phyloP scores from a whole-genome alignment of 768 basidiomycete species.

The Heimioporus sp. region DNA sequence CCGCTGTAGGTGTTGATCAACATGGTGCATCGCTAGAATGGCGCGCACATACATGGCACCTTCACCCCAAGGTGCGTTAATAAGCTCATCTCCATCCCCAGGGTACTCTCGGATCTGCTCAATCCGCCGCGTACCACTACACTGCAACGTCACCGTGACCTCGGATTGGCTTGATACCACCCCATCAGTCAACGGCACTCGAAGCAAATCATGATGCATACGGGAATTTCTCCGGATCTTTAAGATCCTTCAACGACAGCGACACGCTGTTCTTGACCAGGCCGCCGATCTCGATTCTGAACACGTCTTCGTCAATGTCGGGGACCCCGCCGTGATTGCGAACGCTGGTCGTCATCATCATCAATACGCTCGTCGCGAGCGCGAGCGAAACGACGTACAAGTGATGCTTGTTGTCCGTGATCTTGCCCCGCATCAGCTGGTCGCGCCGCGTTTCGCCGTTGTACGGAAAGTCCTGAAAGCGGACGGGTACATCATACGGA shows the following conservation, averaged over 20 bases:
- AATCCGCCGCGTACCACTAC: constrained; percentile 51
- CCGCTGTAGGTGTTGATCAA: constrained; percentile 32
- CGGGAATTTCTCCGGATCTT: constrained; percentile 48
- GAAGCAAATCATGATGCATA: constrained; percentile 21
- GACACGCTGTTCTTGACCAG: constrained; percentile 46
- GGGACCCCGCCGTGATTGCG: constrained; percentile 56
- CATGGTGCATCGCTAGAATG: too few relatives aligned
- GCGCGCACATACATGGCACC: constrained; percentile 43
- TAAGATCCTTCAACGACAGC: constrained; percentile 45
- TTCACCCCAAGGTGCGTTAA: constrained; percentile 52
- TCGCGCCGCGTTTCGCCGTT: constrained; percentile 50
- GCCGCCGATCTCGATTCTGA: constrained; percentile 51
- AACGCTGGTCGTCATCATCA: constrained; percentile 31
- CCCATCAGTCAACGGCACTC: neutral
- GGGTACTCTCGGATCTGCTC: constrained; percentile 53
- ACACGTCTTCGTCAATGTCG: constrained; percentile 44
- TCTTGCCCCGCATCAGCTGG: constrained; percentile 42
- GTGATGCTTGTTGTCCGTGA: constrained; percentile 49
- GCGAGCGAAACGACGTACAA: constrained; percentile 37
- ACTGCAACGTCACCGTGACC: constrained; percentile 54
- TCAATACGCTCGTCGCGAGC: too few relatives aligned
- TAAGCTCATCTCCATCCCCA: constrained; percentile 53
- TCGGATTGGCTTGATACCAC: constrained; percentile 37
- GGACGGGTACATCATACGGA: neutral
- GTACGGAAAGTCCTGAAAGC: constrained; percentile 46